Conservation (phyloP, 257 asterid species). For the Catharanthus roseus region DNA sequence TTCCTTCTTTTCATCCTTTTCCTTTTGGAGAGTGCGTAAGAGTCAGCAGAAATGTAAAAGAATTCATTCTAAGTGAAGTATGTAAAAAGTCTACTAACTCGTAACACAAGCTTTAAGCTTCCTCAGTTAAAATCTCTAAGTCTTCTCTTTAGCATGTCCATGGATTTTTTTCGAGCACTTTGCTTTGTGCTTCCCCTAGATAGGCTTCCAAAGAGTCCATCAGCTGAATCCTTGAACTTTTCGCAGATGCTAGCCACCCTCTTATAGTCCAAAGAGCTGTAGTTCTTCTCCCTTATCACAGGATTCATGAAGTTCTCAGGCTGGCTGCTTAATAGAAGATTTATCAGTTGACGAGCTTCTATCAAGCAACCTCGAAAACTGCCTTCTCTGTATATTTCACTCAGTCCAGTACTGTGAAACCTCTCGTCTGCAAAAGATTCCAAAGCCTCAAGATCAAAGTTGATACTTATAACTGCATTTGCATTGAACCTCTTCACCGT, state of each 20-base stretch:
- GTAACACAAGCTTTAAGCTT: too few species aligned
- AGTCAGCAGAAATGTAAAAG: too few species aligned
- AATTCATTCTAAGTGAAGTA: too few species aligned
- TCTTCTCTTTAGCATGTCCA: constrained; percentile 71
- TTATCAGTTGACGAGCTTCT: constrained; percentile 70
- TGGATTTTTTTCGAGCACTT: constrained; percentile 71
- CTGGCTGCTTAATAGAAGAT: constrained; percentile 79
- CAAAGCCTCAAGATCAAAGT: constrained; percentile 57
- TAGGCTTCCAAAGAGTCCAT: constrained; percentile 84
- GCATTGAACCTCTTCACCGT: too few species aligned
- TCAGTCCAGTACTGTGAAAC: constrained; percentile 62
- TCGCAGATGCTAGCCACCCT: constrained; percentile 79
- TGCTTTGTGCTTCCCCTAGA: constrained; percentile 67
- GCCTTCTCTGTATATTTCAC: constrained; percentile 65
- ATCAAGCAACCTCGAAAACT: constrained; percentile 61
- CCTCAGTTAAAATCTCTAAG: constrained; percentile 73
- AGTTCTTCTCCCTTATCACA: constrained; percentile 71
- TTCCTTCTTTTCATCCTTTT: too few species aligned
- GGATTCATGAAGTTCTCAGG: constrained; percentile 93
- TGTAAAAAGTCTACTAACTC: too few species aligned
- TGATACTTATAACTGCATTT: too few species aligned
- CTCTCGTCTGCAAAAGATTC: constrained; percentile 83
- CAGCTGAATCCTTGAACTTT: constrained; percentile 72
- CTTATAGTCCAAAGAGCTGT: constrained; percentile 63
- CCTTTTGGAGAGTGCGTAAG: too few species aligned